Evolutionary conservation across 495 filamentous ascomycete species (phyloP), one percentile per base, ranked within the genome.

Genomic region (Annulohypoxylon maeteangense): DNA sequence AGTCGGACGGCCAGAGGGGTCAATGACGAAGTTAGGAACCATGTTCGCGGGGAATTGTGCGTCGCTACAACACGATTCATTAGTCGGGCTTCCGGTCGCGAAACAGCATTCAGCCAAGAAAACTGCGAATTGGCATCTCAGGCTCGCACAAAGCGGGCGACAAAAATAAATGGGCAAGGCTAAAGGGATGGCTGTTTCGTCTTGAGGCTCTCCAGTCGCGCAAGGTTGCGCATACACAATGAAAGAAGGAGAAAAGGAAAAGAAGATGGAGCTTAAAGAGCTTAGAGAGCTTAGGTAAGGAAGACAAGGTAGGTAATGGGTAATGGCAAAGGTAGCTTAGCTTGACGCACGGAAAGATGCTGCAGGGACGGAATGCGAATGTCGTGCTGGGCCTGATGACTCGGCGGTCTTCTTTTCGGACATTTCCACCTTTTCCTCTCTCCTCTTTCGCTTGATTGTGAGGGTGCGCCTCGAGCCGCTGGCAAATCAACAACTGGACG

Each of bases 1-100:
- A 95, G 84, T 22, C 87, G 85, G 53, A 90, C 81, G 38, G 86
- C 89, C 73, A 97, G 87, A n/a, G 94, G 93, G 55, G 92, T 91
- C 68, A 92, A 84, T 18, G 91, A 90, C 50, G 91, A 90, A 25
- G 94, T 97, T 63, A 98, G 84, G 75, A 98, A 90, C 94, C 95
- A 98, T 78, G 93, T 91, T 65, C 86, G 79, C 62, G 86, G 85
- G 40, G 86, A 88, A 73, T 88, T 88, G 73, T 88, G 86, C 25
- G 84, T 85, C 62, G 83, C 83, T 85, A 77, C 50, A 65, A 53
- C 72, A 68, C 74, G 70, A 73, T 76, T 78, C 76, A 80, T 83
- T 76, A 82, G 78, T 74, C 62, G 54, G 56, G 59, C 51, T 51
- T 71, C 50, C 67, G 53, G 63, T 45, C 44, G 53, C 63, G 58